These are phyloP conservation scores for Aspergillus costaricaensis DNA, from an alignment of 2,329 filamentous ascomycete species.

Conservation along the genomic window DNA sequence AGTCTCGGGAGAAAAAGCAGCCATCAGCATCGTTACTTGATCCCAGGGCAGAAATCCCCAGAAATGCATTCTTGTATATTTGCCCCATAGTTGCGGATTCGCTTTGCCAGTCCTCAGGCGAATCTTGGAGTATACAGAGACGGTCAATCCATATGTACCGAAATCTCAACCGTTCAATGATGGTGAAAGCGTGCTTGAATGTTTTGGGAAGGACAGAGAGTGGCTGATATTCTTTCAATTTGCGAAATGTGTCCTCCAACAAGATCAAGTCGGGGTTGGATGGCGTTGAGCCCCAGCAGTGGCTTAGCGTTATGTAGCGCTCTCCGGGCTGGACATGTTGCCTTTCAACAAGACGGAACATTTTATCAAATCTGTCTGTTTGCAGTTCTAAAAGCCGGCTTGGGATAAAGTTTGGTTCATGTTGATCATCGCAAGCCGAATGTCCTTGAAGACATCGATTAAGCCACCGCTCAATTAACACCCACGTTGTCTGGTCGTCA, in stretches of 20 bases:
- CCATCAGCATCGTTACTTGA: neutral
- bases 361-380: neutral
- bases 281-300: neutral
- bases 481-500: neutral
- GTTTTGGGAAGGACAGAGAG: neutral
- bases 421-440: neutral
- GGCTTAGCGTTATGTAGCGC: neutral
- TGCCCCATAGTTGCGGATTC: neutral
- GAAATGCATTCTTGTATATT: neutral
- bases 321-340: neutral
- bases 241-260: neutral
- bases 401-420: neutral
- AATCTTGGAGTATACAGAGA: neutral
- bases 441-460: neutral
- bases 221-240: neutral
- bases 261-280: neutral
- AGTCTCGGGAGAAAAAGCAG: neutral
- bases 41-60: neutral
- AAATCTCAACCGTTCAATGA: neutral
- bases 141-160: neutral
- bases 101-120: neutral
- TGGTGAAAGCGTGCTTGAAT: neutral
- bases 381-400: neutral
- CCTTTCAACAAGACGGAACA: neutral
- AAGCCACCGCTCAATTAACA: neutral